These are phyloP conservation scores for Coemansia sp. DNA, from an alignment of 192 early-diverging fungal species.

Conservation along the genomic window DNA sequence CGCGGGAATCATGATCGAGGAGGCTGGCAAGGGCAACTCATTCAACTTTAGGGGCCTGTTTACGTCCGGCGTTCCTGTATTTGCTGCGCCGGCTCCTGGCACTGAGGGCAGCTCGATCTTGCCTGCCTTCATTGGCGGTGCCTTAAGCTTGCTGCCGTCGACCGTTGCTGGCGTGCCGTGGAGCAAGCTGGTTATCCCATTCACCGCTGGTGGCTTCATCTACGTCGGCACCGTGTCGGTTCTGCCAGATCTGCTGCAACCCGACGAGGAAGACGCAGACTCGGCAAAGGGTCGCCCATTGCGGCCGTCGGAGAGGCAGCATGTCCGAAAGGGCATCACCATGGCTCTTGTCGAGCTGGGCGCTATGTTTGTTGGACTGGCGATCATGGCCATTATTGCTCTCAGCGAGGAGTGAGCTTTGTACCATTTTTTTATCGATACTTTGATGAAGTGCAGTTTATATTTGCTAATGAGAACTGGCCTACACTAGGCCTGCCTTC, in stretches of 20 bases:
- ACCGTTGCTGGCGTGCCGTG: slow-evolving; percentile 63
- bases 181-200: slow-evolving; percentile 83
- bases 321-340: slow-evolving; percentile 22
- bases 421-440: neutral
- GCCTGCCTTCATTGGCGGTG: slow-evolving; percentile 19
- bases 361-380: slow-evolving; percentile 76
- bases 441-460: neutral
- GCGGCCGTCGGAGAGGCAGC: slow-evolving; percentile 9
- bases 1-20: slow-evolving; percentile 77
- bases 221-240: slow-evolving; percentile 88
- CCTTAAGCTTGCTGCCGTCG: slow-evolving; percentile 36
- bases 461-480: neutral
- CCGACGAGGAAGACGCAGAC: slow-evolving; percentile 59
- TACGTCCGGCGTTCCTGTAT: slow-evolving; percentile 30
- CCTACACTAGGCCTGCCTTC: neutral
- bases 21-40: slow-evolving; percentile 57
- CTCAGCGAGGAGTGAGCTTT: slow-evolving; percentile 63
- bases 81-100: slow-evolving; percentile 20
- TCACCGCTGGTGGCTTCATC: slow-evolving; percentile 86
- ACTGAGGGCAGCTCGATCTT: slow-evolving; percentile 5
- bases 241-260: slow-evolving; percentile 77
- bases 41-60: slow-evolving; percentile 34
- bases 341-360: slow-evolving; percentile 62
- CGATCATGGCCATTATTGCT: slow-evolving; percentile 76
- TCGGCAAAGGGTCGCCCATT: slow-evolving; percentile 10